Conservation (phyloP, 1,284 basidiomycete genomes). For the Marasmius sp. region DNA sequence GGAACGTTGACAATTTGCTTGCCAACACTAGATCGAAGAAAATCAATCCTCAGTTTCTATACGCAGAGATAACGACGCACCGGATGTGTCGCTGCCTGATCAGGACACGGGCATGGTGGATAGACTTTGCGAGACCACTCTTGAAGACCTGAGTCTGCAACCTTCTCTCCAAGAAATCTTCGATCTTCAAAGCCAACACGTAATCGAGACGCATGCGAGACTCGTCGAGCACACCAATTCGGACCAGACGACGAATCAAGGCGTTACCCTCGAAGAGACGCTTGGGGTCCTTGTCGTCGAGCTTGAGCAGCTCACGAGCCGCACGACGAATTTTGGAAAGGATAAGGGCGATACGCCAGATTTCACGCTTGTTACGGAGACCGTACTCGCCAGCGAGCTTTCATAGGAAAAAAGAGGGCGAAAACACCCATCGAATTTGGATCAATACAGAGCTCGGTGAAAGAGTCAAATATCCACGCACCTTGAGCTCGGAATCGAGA, state of each 20-base stretch:
- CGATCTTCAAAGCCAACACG: slow-evolving; percentile 98
- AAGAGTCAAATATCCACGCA: slow-evolving; percentile 31
- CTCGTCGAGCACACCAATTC: slow-evolving; percentile 99
- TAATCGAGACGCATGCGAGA: slow-evolving; percentile 99
- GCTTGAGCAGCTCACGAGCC: slow-evolving; percentile 99
- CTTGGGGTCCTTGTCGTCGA: slow-evolving; percentile 99
- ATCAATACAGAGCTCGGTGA: neutral
- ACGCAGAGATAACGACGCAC: slow-evolving; percentile 42
- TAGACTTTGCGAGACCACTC: slow-evolving; percentile 95
- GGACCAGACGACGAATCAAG: slow-evolving; percentile 97
- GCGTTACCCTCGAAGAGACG: slow-evolving; percentile 99
- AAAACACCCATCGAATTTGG: neutral
- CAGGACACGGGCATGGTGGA: slow-evolving; percentile 98
- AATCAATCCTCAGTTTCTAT: slow-evolving; percentile 2
- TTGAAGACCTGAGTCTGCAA: slow-evolving; percentile 99
- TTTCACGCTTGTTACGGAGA: slow-evolving; percentile 99
- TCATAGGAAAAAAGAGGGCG: neutral
- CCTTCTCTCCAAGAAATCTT: slow-evolving; percentile 99
- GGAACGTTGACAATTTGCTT: slow-evolving; percentile 99
- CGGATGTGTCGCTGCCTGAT: slow-evolving; percentile 97
- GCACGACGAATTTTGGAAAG: slow-evolving; percentile 99
- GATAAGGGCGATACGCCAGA: slow-evolving; percentile 98
- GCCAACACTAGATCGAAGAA: slow-evolving; percentile 71
- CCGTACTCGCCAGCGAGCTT: slow-evolving; percentile 99
- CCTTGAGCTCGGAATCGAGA: slow-evolving; percentile 99